A percentile compares a stretch with the other conserved stretches of the same genome.
These are phyloP conservation scores for Selenicereus undatus DNA, from an alignment of 148 eudicot species.

Conservation along the genomic window DNA sequence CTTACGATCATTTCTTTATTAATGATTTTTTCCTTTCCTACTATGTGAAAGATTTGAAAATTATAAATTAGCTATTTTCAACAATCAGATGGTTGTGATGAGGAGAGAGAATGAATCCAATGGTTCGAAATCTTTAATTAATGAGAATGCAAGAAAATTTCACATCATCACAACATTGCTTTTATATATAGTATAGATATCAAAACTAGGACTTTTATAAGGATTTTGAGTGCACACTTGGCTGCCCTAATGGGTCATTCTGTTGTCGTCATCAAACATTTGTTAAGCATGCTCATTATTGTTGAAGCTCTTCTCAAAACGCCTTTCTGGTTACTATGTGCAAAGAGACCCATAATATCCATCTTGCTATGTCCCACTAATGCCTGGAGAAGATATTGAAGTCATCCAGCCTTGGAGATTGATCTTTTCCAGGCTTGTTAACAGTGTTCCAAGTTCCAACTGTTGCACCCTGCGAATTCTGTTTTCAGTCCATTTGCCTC, in stretches of 20 bases:
- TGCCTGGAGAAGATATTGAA: neutral
- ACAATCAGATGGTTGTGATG: no score
- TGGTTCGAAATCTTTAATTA: no score
- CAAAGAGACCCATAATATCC: neutral
- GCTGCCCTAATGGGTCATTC: neutral
- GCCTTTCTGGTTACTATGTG: neutral
- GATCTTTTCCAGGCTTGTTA: neutral
- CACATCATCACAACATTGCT: no score
- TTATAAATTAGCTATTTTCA: no score
- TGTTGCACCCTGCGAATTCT: neutral
- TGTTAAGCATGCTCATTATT: neutral
- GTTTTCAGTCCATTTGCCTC: neutral
- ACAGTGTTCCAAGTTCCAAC: no score
- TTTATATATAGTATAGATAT: no score
- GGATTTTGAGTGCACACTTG: neutral
- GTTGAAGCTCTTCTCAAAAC: neutral
- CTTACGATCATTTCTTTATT: no score
- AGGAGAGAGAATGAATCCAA: no score
- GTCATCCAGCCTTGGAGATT: neutral
- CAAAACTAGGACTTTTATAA: neutral
- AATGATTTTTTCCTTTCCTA: no score
- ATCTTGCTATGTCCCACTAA: neutral
- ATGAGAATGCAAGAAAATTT: no score
- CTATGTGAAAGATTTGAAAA: no score
- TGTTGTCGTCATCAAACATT: neutral